Base-by-base conservation (phyloP, 2,329 filamentous ascomycete species). In the Cladophialophora bantiana region DNA sequence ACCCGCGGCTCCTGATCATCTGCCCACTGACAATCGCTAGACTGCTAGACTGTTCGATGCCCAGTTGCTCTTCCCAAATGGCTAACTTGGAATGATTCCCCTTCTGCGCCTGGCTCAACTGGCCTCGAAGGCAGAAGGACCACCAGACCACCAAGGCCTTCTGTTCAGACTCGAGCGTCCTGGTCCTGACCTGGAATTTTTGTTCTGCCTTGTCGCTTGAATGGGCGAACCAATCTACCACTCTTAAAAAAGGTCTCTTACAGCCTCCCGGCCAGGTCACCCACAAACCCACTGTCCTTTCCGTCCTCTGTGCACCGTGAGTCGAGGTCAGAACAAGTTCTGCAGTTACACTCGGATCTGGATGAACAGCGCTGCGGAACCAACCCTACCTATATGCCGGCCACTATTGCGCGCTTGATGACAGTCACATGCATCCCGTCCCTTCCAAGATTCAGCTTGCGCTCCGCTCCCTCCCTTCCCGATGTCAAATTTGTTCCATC, bases 1-100 rank as follows among this genome's bases (percentile, higher is more conserved):
- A 66, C 65, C 68, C 63, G 66, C 63, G 58, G 64, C 68, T 70
- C 68, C 68, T 70, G 68, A 70, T 68, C 68, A 70, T 70, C 68
- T 70, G 68, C 68, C 50, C 53, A 32, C 52, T 62, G 48, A 59
- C 34, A 62, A 26, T 65, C 48, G 15, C 38, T 59, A 67, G 61
- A 61, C 50, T 66, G 59, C 18, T 59, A 67, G 61, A 61, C 50
- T 66, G 59, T 9, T 55, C 62, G 54, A 58, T 62, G 68, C 58
- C 59, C 68, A 67, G 64, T 67, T 64, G 68, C 56, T 69, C 59
- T 61, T 63, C 36, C 50, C 60, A 58, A 57, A 68, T 66, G 67
- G 67, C 68, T 68, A 62, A 66, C 65, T 61, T 61, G 52, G 59
- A 52, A 52, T 57, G 64, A 65, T 35, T 67, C 55, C 45, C 61